Evolutionary conservation across 805 yeast genomes (phyloP).

Genomic region (Saccharomycopsis selenospora): DNA sequence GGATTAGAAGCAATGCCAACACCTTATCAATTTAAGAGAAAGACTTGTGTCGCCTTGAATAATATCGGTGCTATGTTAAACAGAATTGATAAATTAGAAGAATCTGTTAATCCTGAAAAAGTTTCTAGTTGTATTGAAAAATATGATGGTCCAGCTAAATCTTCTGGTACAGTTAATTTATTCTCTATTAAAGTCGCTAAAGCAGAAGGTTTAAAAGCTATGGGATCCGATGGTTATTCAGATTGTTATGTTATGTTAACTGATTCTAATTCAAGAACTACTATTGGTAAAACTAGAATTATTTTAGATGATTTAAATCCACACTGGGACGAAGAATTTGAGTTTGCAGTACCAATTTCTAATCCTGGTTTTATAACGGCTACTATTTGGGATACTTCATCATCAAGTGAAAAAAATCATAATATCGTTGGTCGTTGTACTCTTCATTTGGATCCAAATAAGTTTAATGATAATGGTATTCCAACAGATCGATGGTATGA

Average conservation of each 20-base stretch:
- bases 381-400: slow-evolving; percentile 62
- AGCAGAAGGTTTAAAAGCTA: slow-evolving; percentile 53
- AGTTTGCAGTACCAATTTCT: slow-evolving; percentile 36
- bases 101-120: slow-evolving; percentile 49
- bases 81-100: slow-evolving; percentile 47
- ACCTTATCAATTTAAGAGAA: slow-evolving; percentile 51
- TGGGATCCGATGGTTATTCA: slow-evolving; percentile 39
- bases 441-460: slow-evolving; percentile 52
- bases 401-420: slow-evolving; percentile 39
- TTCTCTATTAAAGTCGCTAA: slow-evolving; percentile 56
- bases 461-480: slow-evolving; percentile 59
- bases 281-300: slow-evolving; percentile 64
- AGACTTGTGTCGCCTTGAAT: slow-evolving; percentile 72
- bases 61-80: slow-evolving; percentile 48
- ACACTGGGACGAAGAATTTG: slow-evolving; percentile 84
- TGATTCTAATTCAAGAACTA: slow-evolving; percentile 46
- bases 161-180: slow-evolving; percentile 37
- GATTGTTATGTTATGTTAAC: slow-evolving; percentile 58
- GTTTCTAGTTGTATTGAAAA: slow-evolving; percentile 37
- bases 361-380: slow-evolving; percentile 43
- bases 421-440: slow-evolving; percentile 60
- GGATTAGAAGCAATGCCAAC: slow-evolving; percentile 31
- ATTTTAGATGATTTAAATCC: slow-evolving; percentile 59
- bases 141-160: slow-evolving; percentile 30
- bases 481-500: slow-evolving; percentile 55